Percentiles rank a stretch among this genome's conserved stretches.
These are phyloP conservation scores for Monilinia aucupariae DNA, from an alignment of 2,329 filamentous ascomycete genomes.

Conservation along the genomic window DNA sequence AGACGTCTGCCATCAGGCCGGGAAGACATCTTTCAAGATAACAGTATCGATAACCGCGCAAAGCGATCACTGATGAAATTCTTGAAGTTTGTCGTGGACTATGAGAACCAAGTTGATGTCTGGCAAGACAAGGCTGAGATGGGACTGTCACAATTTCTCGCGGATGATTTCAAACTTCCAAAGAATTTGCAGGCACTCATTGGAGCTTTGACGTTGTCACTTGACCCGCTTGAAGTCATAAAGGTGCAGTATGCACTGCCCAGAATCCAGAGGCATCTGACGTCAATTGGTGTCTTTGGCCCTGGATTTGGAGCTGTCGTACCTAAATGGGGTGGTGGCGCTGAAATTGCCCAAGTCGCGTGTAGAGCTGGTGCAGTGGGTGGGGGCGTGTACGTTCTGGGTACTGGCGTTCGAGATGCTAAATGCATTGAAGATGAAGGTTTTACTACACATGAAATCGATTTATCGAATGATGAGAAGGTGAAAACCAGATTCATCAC, in stretches of 20 bases:
- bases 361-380: conserved; percentile 89
- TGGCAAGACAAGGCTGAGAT: conserved; percentile 55
- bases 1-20: conserved; percentile 77
- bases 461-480: conserved; percentile 51
- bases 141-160: conserved; percentile 55
- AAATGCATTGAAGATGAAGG: conserved; percentile 19
- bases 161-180: conserved; percentile 61
- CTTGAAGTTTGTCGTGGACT: conserved; percentile 76
- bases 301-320: conserved; percentile 84
- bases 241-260: conserved; percentile 62
- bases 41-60: conserved; percentile 67
- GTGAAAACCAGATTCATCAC: conserved; percentile 53
- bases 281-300: conserved; percentile 82
- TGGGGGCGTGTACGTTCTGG: conserved; percentile 83
- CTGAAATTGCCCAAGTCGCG: conserved; percentile 84
- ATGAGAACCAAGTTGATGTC: conserved; percentile 52
- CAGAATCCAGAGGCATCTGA: conserved; percentile 71
- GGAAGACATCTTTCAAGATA: conserved; percentile 84
- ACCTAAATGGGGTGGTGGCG: conserved; percentile 86
- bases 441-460: conserved; percentile 24
- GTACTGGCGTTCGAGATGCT: conserved; percentile 53
- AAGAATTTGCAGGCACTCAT: conserved; percentile 59
- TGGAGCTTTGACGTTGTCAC: conserved; percentile 67
- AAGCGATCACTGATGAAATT: conserved; percentile 93
- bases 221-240: conserved; percentile 49